phyloP scores from a whole-genome alignment of 2,329 filamentous ascomycete genomes.

The Magnaporthiopsis incrustans region DNA sequence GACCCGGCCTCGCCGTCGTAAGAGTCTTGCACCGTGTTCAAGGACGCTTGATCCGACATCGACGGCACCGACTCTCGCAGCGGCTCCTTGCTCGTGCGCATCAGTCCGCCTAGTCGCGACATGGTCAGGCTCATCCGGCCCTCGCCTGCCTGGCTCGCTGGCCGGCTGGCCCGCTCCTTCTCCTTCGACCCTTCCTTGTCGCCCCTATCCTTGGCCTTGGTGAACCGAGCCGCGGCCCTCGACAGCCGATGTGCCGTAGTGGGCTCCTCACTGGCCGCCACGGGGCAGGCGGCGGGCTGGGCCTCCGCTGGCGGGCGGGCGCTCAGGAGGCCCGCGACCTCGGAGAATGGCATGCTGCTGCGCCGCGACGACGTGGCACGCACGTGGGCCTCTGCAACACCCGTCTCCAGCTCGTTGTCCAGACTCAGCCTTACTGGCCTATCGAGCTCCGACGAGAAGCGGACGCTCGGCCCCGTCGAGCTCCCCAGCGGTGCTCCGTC shows the following conservation, averaged over 20 bases:
- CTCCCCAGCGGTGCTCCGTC: constrained; percentile 27
- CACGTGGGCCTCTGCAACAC: not conserved
- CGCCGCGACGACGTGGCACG: constrained; percentile 11
- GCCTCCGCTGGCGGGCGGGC: not conserved
- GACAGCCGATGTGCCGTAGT: constrained; percentile 44
- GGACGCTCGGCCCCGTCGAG: constrained; percentile 37
- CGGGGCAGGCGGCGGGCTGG: constrained; percentile 12
- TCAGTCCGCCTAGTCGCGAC: constrained; percentile 43
- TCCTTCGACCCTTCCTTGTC: constrained; percentile 2
- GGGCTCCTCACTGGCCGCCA: constrained; percentile 44
- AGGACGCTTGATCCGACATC: not conserved
- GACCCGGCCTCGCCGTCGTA: constrained; percentile 11
- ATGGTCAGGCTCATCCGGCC: constrained; percentile 50
- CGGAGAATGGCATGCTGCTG: constrained; percentile 12
- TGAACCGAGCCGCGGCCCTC: constrained; percentile 48
- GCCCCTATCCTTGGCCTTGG: constrained; percentile 22
- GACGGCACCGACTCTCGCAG: constrained; percentile 21
- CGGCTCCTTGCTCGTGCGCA: constrained; percentile 43
- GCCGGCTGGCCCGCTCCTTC: constrained; percentile 36
- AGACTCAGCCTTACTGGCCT: constrained; percentile 39
- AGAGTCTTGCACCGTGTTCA: not conserved
- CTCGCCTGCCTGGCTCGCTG: constrained; percentile 51
- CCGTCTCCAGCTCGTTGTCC: constrained; percentile 23
- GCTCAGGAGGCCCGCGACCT: not conserved
- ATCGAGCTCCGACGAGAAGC: constrained; percentile 49